Evolutionary conservation across 768 basidiomycete genomes (phyloP).

Genomic region (Mycena epipterygia): DNA sequence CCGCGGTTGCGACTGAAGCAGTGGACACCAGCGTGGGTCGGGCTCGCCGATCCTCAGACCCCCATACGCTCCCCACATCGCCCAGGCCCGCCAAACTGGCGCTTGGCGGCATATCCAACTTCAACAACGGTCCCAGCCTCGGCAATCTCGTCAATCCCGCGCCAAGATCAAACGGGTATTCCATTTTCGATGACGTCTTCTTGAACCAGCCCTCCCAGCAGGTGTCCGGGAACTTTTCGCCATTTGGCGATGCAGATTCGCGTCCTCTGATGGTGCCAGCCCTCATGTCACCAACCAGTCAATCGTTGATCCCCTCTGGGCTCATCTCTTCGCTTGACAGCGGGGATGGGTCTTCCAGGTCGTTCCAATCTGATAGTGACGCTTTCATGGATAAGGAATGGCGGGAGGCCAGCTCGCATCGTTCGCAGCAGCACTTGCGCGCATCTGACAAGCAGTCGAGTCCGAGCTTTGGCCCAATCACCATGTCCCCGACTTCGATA

Average conservation of each 20-base stretch:
- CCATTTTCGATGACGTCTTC: slow-evolving; percentile 57
- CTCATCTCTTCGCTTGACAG: slow-evolving; percentile 68
- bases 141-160: slow-evolving; percentile 30
- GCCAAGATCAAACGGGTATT: slow-evolving; percentile 54
- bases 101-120: slow-evolving; percentile 46
- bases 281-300: slow-evolving; percentile 56
- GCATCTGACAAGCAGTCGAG: slow-evolving; percentile 30
- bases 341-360: slow-evolving; percentile 54
- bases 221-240: slow-evolving; percentile 59
- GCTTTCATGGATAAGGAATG: slow-evolving; percentile 66
- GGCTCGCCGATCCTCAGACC: slow-evolving; percentile 31
- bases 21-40: slow-evolving; percentile 25
- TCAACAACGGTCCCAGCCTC: slow-evolving; percentile 31
- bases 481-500: slow-evolving; percentile 59
- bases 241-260: slow-evolving; percentile 63
- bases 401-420: slow-evolving; percentile 47
- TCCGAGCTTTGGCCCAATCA: slow-evolving; percentile 40
- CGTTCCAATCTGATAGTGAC: slow-evolving; percentile 68
- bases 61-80: slow-evolving; percentile 38
- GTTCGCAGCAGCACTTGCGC: slow-evolving; percentile 23
- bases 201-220: slow-evolving; percentile 40
- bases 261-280: slow-evolving; percentile 37
- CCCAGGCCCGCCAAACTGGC: slow-evolving; percentile 47
- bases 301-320: slow-evolving; percentile 68
- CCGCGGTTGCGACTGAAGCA: slow-evolving; percentile 15